Evolutionary conservation across 163 green algal genomes (phyloP), one percentile per base, ranked within the genome.

Genomic region (Scenedesmus sp.): DNA sequence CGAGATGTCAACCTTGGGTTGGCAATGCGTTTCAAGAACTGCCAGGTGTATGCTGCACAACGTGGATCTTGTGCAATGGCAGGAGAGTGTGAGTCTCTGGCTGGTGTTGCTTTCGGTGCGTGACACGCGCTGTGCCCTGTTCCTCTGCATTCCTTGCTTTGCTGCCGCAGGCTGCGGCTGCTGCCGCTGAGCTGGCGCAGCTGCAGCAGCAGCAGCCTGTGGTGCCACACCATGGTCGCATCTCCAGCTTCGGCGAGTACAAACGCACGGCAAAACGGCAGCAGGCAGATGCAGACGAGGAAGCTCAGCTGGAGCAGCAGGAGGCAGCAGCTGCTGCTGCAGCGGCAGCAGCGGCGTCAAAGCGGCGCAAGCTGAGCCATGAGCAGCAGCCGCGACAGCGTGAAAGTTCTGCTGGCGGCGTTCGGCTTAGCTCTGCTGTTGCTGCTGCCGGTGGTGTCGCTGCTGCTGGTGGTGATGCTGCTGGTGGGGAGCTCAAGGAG

Each of bases 221-320:
- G 30, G 43, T 70, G 42, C 68, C 70, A 13, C 16, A 51, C 26
- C n/a, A n/a, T 42, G 46, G 70, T 22, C 22, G 46, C 46, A 76
- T 90, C 35, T 44, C 42, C 33, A 85, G 43, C 72, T 90, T 90
- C 79, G 85, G 72, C 3, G 72, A 90, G 72, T 90, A 85, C 72
- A 85, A 85, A 33, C 44, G 85, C 15, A 53, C 37, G 7, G 42
- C 85, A 13, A 89, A 89, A 30, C 65, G 85, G 15, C 65, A 72
- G 59, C 44, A 83, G 85, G 44, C 43, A 37, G 85, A 89, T 12
- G 44, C 9, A 1, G 68, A 83, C 20, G 85, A 83, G 12, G 85
- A 89, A 22, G 35, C 40, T 13, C 9, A 49, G 85, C 44, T 78
- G 44, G 42, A 83, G 72, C 85, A 83, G 46, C 43, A 42, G 44